Base-by-base conservation (phyloP, 441 rosid genomes). In the Corymbia citriodora region DNA sequence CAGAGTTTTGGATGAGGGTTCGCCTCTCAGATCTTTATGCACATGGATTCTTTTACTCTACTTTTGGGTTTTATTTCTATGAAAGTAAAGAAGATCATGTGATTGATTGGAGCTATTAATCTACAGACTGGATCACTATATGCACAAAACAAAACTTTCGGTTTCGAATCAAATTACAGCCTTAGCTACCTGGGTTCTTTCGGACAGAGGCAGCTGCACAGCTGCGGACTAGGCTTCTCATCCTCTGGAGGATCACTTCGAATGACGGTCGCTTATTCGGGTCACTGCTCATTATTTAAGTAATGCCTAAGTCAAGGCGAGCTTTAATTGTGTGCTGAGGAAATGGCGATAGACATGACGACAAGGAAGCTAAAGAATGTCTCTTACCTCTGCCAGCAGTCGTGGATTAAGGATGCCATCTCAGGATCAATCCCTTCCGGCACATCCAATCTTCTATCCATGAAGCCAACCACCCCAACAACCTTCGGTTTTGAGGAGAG, bases 391-490 rank as follows among this genome's bases (percentile, higher is more conserved):
- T 82, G 93, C 98, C 99, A 97, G 89, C 98, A 97, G 88, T 96
- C 98, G 0, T 87, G 89, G 88, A 98, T 96, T 45, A 97, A 90
- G 27, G 98, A 95, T 87, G 96, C 93, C 79, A 96, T 82, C 33
- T 89, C 92, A 31, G 97, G 97, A 92, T 97, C 94, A 16, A 96
- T 88, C 89, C 92, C 95, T 93, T 96, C 97, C 1, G 98, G 98
- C 53, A 96, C 50, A 72, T 96, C 97, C 81, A 98, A 90, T 81
- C 99, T 95, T 92, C 98, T 94, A 70, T 96, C 97, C 97, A 96
- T 96, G 95, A 97, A 97, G 49, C 99, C 99, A 16, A 96, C 98
- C 29, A 94, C 94, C 92, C 97, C 99, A 74, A 95, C 97, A 29
- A 97, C 96, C 98, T 97, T 88, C 59, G 29, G 36, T 54, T 81